Evolutionary conservation across 805 yeast species (phyloP), one percentile per base, ranked within the genome.

Genomic region (Myxozyma kluyveri): DNA sequence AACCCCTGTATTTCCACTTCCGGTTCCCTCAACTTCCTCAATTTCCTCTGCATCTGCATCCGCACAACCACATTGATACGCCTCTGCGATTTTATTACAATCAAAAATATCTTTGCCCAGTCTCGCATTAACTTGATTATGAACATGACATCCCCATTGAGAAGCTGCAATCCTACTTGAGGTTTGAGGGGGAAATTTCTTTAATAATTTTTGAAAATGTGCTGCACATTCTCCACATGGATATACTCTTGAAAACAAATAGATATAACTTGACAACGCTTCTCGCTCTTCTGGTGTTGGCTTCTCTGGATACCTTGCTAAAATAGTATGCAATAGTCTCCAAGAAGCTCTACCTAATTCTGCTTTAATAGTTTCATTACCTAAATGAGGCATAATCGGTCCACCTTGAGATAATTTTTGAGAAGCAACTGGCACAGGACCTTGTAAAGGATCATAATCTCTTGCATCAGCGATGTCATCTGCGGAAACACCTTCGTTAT

Each of bases 171-270:
- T 81, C 52, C 96, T 75, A 21, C 85, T 76, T 5, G 80, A 74
- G 2, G 84, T 76, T 64, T 93, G 99, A 2, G 96, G 96, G 1
- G 99, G 98, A 63, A 74, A 83, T 62, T 84, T 75, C 50, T 72
- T 64, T 50, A 93, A 69, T 59, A 91, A 70, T 64, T 78, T 70
- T 58, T 79, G 84, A 68, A 93, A 93, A 68, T 93, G 98, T 59
- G 87, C 75, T 0, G 99, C 97, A 70, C 98, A 93, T 66, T 91
- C 97, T 2, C 96, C 96, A 70, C 98, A 91, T 0, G 99, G 99
- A 60, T 93, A 93, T 7, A 93, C 91, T 62, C 90, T 88, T 0
- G 93, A 89, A 71, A 90, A 93, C 32, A 87, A 72, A 21, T 79
- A 70, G 19, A 93, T 76, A 66, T 82, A 93, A 52, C 73, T 77